Conservation (phyloP, 192 early-diverging fungal genomes). For the Coemansia sp. region DNA sequence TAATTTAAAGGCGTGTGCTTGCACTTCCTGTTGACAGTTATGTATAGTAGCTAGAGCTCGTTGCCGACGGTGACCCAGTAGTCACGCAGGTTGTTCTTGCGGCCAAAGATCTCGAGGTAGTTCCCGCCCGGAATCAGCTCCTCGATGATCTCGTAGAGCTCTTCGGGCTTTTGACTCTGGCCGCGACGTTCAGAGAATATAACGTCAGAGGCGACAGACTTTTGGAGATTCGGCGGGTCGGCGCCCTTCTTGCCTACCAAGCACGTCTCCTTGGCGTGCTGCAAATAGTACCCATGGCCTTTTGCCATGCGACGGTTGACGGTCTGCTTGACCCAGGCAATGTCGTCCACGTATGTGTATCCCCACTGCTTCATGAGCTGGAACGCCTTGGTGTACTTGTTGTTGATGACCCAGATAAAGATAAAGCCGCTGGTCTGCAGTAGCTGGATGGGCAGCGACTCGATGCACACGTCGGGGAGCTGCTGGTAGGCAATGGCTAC, state of each 20-base stretch:
- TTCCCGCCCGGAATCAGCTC: conserved; percentile 87
- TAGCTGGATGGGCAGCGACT: conserved; percentile 81
- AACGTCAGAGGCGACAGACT: conserved; percentile 80
- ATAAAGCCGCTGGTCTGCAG: conserved; percentile 88
- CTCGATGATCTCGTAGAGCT: conserved; percentile 94
- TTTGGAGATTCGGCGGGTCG: conserved; percentile 69
- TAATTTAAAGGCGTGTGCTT: background rate
- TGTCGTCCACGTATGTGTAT: conserved; percentile 91
- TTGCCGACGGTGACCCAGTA: conserved; percentile 98
- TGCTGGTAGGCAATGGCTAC: conserved; percentile 93
- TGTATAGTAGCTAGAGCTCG: conserved; percentile 64
- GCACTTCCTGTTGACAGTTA: background rate
- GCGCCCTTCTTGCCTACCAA: conserved; percentile 86
- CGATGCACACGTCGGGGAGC: conserved; percentile 91
- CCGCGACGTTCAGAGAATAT: conserved; percentile 92
- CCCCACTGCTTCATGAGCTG: conserved; percentile 96
- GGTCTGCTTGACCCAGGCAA: conserved; percentile 97
- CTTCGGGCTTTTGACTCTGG: conserved; percentile 95
- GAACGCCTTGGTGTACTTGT: conserved; percentile 95
- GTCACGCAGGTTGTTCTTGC: conserved; percentile 93
- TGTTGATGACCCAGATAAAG: conserved; percentile 99
- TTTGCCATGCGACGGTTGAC: conserved; percentile 96
- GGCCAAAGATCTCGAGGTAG: conserved; percentile 94
- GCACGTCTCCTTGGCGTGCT: conserved; percentile 98
- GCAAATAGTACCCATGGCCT: conserved; percentile 95